These are phyloP conservation scores for Lentinula aciculospora DNA, from an alignment of 768 basidiomycete species.

Conservation along the genomic window DNA sequence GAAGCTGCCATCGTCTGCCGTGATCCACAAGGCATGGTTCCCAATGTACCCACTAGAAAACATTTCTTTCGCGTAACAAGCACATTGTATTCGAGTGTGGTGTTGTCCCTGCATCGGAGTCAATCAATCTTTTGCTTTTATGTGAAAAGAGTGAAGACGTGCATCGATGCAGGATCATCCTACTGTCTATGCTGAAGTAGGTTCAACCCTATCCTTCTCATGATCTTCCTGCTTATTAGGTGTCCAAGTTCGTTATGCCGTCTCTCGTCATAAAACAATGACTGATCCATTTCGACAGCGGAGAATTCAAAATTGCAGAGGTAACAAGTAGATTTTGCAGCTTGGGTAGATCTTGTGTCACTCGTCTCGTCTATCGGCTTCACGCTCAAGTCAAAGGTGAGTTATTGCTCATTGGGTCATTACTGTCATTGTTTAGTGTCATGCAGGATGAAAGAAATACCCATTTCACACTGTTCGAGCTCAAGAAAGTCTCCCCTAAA, in stretches of 20 bases:
- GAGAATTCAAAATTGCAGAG: slow-evolving; percentile 83
- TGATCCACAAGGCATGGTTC: no score
- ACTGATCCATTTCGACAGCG: slow-evolving; percentile 35
- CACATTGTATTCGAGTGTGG: no score
- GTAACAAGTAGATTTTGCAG: slow-evolving; percentile 79
- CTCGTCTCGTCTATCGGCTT: slow-evolving; percentile 71
- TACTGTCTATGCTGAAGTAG: slow-evolving; percentile 76
- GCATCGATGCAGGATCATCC: slow-evolving; percentile 77
- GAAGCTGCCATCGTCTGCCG: no score
- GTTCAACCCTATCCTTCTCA: slow-evolving; percentile 10
- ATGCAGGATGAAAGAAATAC: slow-evolving; percentile 75
- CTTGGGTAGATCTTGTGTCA: slow-evolving; percentile 57
- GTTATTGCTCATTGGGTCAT: slow-evolving; percentile 3
- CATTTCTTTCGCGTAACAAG: no score
- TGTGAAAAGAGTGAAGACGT: slow-evolving; percentile 72
- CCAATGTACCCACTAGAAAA: no score
- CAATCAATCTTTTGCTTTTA: no score
- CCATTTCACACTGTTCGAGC: slow-evolving; percentile 83
- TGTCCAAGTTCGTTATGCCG: slow-evolving; percentile 48
- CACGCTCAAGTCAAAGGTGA: slow-evolving; percentile 61
- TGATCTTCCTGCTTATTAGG: not conserved
- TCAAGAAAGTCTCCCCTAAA: slow-evolving; percentile 52
- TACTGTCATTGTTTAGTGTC: not conserved
- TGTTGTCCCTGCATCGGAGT: no score
- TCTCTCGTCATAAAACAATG: not conserved